These are phyloP conservation scores for Powellomyces hirtus DNA, from an alignment of 192 early-diverging fungal genomes.

Conservation along the genomic window DNA sequence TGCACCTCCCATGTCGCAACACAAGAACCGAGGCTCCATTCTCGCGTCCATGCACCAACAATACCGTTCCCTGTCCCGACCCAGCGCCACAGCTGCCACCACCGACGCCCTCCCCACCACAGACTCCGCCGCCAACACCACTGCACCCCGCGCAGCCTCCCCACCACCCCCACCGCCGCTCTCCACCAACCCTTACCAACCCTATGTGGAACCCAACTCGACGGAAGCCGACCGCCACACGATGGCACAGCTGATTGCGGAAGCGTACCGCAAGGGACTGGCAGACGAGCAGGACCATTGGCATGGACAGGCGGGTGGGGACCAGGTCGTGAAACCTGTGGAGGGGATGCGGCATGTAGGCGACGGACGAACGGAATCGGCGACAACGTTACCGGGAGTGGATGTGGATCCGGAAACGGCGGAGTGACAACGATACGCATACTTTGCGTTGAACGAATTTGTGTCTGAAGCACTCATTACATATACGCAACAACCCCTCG, in stretches of 20 bases:
- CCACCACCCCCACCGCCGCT: background rate
- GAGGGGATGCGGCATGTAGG: background rate
- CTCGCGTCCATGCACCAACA: background rate
- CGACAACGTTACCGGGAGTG: background rate
- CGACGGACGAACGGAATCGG: background rate
- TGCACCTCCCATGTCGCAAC: background rate
- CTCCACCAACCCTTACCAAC: background rate
- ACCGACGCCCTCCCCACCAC: background rate
- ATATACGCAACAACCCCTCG: no score
- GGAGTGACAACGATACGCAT: no score
- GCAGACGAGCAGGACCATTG: background rate
- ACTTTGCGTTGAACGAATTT: no score
- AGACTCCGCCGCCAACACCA: background rate
- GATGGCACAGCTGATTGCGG: background rate
- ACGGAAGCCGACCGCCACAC: background rate
- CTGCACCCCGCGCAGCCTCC: background rate
- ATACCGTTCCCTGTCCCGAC: background rate
- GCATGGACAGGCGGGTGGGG: background rate
- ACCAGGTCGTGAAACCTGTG: background rate
- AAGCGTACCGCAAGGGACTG: background rate
- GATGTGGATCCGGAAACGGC: no score
- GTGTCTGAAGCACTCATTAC: no score
- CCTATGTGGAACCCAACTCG: background rate
- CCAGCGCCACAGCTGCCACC: background rate
- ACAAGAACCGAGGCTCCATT: background rate